phyloP scores from a whole-genome alignment of 2,329 filamentous ascomycete species.

The Talaromyces sp. region DNA sequence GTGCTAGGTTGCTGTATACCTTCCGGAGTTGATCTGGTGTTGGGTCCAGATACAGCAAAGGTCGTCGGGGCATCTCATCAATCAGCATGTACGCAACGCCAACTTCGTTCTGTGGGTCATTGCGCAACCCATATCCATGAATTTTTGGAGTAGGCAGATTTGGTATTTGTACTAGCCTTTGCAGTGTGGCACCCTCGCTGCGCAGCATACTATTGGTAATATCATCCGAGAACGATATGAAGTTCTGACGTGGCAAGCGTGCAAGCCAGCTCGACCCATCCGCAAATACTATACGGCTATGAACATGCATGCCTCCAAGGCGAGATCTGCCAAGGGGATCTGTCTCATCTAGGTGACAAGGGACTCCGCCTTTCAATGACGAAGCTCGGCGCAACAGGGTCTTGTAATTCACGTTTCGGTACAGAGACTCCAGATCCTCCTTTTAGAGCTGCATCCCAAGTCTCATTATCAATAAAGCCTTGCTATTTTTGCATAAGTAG shows the following conservation, averaged over 20 bases:
- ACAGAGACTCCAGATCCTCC: slow-evolving; percentile 1
- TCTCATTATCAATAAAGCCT: slow-evolving; percentile 1
- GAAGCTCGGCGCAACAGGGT: not conserved
- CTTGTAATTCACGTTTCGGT: slow-evolving; percentile 3
- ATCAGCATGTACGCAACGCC: slow-evolving; percentile 23
- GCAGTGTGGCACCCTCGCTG: slow-evolving; percentile 7
- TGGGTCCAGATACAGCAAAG: slow-evolving; percentile 14
- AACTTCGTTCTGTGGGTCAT: slow-evolving; percentile 16
- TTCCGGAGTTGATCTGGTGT: slow-evolving; percentile 15
- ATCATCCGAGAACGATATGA: slow-evolving; percentile 6
- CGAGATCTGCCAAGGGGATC: slow-evolving; percentile 4
- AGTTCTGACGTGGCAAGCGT: not conserved
- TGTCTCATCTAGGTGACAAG: slow-evolving; percentile 8
- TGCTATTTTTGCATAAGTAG: not conserved
- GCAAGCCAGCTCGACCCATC: slow-evolving; percentile 6
- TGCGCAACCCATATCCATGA: slow-evolving; percentile 18
- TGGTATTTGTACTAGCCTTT: slow-evolving; percentile 18
- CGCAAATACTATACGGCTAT: slow-evolving; percentile 6
- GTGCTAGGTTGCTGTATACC: slow-evolving; percentile 16
- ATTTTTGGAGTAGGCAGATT: slow-evolving; percentile 18
- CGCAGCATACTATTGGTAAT: slow-evolving; percentile 4
- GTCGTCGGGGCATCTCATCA: slow-evolving; percentile 18
- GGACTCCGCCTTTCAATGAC: not conserved
- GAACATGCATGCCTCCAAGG: slow-evolving; percentile 9
- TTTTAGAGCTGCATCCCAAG: slow-evolving; percentile 1